Conservation (phyloP, 2,329 filamentous ascomycete species). For the Sporothrix pallida region DNA sequence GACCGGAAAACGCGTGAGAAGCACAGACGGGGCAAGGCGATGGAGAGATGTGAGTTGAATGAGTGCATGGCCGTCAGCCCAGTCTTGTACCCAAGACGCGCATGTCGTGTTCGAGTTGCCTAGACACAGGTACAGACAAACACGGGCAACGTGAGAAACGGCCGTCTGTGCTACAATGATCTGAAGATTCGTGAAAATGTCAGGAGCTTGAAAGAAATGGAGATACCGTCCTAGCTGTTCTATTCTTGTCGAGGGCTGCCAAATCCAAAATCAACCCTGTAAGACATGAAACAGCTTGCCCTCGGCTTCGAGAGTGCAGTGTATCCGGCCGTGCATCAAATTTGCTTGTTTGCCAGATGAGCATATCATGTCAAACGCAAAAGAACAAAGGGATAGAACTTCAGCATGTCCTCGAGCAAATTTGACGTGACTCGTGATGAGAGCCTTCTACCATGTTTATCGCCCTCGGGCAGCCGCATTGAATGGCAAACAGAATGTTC, state of each 20-base stretch:
- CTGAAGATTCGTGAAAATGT: not conserved
- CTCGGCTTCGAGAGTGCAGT: not conserved
- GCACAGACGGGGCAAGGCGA: conserved; percentile 14
- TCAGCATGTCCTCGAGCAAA: not conserved
- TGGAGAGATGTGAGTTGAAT: not conserved
- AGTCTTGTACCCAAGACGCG: not conserved
- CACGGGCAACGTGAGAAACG: not conserved
- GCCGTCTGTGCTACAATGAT: not conserved
- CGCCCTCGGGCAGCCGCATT: not conserved
- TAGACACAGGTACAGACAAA: not conserved
- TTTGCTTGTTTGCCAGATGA: not conserved
- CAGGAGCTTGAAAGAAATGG: no score
- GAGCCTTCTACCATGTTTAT: not conserved
- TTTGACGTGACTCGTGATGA: not conserved
- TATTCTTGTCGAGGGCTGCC: not conserved
- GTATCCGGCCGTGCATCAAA: not conserved
- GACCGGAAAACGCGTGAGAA: conserved; percentile 23
- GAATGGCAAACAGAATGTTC: not conserved
- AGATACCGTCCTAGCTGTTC: no score
- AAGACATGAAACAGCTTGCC: not conserved
- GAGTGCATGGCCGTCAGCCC: conserved; percentile 7
- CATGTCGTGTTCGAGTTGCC: conserved; percentile 9
- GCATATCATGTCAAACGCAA: not conserved
- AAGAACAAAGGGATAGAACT: not conserved
- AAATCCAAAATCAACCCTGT: not conserved